Conservation (phyloP, 2,329 filamentous ascomycete species). For the Diaporthe longicolla region DNA sequence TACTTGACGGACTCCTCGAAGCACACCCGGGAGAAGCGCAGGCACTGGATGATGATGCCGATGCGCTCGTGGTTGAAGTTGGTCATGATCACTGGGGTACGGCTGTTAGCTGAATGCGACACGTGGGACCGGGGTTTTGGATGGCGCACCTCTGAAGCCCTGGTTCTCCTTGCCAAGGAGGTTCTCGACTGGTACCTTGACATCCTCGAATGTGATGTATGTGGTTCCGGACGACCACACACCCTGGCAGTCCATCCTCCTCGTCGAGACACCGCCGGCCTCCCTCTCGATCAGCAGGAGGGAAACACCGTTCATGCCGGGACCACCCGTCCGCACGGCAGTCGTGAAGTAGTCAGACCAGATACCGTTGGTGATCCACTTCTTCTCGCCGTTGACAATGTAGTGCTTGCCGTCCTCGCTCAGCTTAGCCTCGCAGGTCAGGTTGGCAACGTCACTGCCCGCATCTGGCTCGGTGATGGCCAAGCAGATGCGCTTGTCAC, state of each 20-base stretch:
- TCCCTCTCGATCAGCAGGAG: constrained; percentile 92
- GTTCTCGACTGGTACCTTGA: constrained; percentile 99
- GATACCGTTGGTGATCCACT: constrained; percentile 99
- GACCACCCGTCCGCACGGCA: constrained; percentile 88
- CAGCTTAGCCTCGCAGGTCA: constrained; percentile 96
- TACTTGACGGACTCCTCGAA: constrained; percentile 98
- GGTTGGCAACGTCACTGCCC: constrained; percentile 93
- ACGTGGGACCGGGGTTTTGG: neutral
- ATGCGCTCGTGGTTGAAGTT: constrained; percentile 99
- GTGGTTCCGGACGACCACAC: constrained; percentile 96
- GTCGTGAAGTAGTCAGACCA: constrained; percentile 99
- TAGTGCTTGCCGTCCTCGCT: constrained; percentile 97
- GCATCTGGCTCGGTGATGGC: constrained; percentile 98
- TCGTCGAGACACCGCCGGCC: constrained; percentile 87
- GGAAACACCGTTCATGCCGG: constrained; percentile 93
- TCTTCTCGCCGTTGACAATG: constrained; percentile 99
- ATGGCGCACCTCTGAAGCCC: constrained; percentile 82
- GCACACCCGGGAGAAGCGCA: constrained; percentile 96
- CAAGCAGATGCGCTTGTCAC: constrained; percentile 97
- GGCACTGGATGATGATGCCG: constrained; percentile 96
- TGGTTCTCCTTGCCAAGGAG: constrained; percentile 97
- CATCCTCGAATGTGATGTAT: constrained; percentile 98
- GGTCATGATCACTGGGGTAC: constrained; percentile 87
- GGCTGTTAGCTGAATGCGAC: constrained; percentile 39
- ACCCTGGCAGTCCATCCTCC: constrained; percentile 98